Conservation (phyloP, 1,284 basidiomycete species). For the Sporisorium iseilematis-ciliati region DNA sequence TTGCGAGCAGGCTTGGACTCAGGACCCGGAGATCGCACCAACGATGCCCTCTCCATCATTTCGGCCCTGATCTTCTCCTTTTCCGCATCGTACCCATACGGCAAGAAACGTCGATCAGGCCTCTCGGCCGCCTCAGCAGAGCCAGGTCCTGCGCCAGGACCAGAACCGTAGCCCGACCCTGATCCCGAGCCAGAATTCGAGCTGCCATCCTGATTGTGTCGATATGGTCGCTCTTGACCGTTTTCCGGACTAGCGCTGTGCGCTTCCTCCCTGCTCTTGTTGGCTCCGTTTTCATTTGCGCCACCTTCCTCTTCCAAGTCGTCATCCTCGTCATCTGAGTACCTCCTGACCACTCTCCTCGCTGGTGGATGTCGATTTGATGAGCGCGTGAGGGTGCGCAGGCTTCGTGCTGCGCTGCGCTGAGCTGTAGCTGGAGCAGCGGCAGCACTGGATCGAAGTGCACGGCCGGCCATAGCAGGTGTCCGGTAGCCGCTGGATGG, state of each 20-base stretch:
- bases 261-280: constrained; percentile 26
- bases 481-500: constrained; percentile 45
- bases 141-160: constrained; percentile 20
- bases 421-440: constrained; percentile 36
- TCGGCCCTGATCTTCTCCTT: constrained; percentile 42
- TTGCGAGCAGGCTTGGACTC: constrained; percentile 7
- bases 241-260: constrained; percentile 30
- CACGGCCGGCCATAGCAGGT: constrained; percentile 46
- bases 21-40: constrained; percentile 46
- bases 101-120: constrained; percentile 30
- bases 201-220: constrained; percentile 33
- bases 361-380: constrained; percentile 54
- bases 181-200: constrained; percentile 34
- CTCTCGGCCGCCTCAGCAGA: constrained; percentile 24
- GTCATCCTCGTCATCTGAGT: constrained; percentile 64
- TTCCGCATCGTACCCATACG: constrained; percentile 49
- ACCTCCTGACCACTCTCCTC: constrained; percentile 53
- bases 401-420: constrained; percentile 44
- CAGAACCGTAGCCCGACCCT: constrained; percentile 30
- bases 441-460: constrained; percentile 30
- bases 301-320: constrained; percentile 37
- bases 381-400: constrained; percentile 48
- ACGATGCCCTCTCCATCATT: constrained; percentile 49
- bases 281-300: constrained; percentile 9
- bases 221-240: constrained; percentile 10